These are phyloP conservation scores for Chaetoceros muelleri DNA, from an alignment of 108 stramenopile species.

Conservation along the genomic window DNA sequence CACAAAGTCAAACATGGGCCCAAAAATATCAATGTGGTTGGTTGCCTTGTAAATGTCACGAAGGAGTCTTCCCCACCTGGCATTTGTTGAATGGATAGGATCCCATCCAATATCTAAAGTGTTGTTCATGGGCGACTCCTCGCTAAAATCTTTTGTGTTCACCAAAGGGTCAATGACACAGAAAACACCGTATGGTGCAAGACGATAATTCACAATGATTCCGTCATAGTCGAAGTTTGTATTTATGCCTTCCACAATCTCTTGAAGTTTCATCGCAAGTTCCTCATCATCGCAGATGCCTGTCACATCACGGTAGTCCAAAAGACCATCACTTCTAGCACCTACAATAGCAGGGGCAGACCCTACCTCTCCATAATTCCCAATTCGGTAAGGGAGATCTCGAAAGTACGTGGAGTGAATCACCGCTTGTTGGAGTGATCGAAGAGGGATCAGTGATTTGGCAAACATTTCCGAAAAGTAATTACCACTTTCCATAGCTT, in stretches of 20 bases:
- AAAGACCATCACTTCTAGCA: background rate
- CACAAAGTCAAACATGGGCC: background rate
- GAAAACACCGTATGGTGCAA: conserved; percentile 1
- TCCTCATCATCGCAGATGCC: conserved; percentile 1
- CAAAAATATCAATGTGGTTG: background rate
- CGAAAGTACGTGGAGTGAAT: background rate
- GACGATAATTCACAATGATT: background rate
- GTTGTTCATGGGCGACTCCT: background rate
- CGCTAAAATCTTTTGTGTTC: background rate
- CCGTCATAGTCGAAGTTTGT: background rate
- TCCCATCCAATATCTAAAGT: background rate
- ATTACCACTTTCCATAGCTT: background rate
- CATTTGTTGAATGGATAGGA: background rate
- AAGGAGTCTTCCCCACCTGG: background rate
- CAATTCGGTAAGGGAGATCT: background rate
- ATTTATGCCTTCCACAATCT: background rate
- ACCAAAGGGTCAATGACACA: background rate
- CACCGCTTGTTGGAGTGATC: background rate
- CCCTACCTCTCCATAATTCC: background rate
- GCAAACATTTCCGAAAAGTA: background rate
- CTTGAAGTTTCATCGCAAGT: background rate
- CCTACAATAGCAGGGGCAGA: background rate
- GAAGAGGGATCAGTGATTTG: background rate
- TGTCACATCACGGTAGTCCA: background rate
- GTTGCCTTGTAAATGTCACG: background rate